phyloP scores from a whole-genome alignment of 2,329 filamentous ascomycete genomes.

The Talaromyces amestolkiae region DNA sequence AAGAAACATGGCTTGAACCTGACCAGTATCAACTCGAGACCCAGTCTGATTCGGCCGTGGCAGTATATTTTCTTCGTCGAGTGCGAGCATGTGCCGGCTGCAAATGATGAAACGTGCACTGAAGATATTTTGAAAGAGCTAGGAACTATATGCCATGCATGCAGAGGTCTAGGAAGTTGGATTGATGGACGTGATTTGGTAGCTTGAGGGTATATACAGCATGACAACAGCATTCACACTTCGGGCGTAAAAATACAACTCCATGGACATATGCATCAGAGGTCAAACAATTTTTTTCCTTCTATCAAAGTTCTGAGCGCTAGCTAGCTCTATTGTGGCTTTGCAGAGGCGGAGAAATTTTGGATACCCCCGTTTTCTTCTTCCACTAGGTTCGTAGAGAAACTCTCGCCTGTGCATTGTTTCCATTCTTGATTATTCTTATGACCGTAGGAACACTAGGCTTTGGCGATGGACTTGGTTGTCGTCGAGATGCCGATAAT shows the following conservation, averaged over 20 bases:
- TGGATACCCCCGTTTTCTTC: background rate
- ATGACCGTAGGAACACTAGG: background rate
- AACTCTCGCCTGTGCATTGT: background rate
- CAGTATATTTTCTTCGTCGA: slow-evolving; percentile 96
- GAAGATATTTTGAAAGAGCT: slow-evolving; percentile 34
- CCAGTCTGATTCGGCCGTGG: slow-evolving; percentile 72
- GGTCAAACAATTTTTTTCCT: background rate
- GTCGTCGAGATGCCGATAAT: background rate
- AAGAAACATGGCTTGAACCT: slow-evolving; percentile 70
- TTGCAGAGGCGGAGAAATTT: background rate
- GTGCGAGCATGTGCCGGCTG: slow-evolving; percentile 56
- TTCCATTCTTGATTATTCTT: background rate
- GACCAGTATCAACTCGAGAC: slow-evolving; percentile 85
- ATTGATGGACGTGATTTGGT: slow-evolving; percentile 28
- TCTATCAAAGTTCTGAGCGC: background rate
- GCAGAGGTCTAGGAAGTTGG: slow-evolving; percentile 44
- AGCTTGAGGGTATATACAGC: background rate
- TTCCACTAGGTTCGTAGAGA: background rate
- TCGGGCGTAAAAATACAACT: background rate
- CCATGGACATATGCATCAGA: background rate
- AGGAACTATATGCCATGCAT: slow-evolving; percentile 36
- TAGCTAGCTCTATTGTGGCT: background rate
- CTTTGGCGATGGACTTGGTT: background rate
- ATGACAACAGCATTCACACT: background rate
- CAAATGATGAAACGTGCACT: slow-evolving; percentile 31